Evolutionary conservation across 345 rosid species (phyloP), one percentile per base, ranked within the genome.

Genomic region (Aquilaria malaccensis): DNA sequence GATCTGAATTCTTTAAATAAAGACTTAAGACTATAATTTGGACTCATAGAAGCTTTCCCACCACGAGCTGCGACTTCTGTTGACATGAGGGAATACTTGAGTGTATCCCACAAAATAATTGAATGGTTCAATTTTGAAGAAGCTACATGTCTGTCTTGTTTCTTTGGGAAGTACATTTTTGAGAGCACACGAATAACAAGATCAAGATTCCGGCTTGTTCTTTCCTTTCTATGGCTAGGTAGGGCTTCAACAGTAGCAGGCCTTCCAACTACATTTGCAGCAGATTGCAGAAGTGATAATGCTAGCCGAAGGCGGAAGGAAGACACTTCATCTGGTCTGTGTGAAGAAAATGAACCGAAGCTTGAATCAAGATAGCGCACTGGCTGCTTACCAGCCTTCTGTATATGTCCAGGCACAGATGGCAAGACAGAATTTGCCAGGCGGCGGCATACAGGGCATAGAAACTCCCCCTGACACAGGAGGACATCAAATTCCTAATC

Each of bases 371-470:
- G 64, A 32, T 83, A 52, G 66, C 67, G 61, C 76, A 69, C 51
- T 50, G 89, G 79, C 68, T 73, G 84, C 79, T 72, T 77, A 72
- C 79, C 59, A 56, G 73, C 75, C 66, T 72, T 75, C 67, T 67
- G 73, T 51, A 76, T 70, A 74, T 76, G 71, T 59, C 68, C 84
- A 49, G 84, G 80, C 62, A 76, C 65, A 7, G 84, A 80, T 63
- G 97, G 97, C 79, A 94, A 70, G 63, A 82, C 73, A 32, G 95
- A 86, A 79, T 94, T 94, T 49, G 89, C 95, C 45, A 90, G 81
- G 37, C 82, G 83, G 50, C 99, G 97, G 65, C 99, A 94, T 58
- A 83, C 90, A 62, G 99, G 99, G 67, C 99, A 94, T 43, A 94
- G 89, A 75, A 94, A 88, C 79, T 94, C 99, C 59, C 92, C 97